Base-by-base conservation (phyloP, 345 rosid genomes). In the Barbarea vulgaris region DNA sequence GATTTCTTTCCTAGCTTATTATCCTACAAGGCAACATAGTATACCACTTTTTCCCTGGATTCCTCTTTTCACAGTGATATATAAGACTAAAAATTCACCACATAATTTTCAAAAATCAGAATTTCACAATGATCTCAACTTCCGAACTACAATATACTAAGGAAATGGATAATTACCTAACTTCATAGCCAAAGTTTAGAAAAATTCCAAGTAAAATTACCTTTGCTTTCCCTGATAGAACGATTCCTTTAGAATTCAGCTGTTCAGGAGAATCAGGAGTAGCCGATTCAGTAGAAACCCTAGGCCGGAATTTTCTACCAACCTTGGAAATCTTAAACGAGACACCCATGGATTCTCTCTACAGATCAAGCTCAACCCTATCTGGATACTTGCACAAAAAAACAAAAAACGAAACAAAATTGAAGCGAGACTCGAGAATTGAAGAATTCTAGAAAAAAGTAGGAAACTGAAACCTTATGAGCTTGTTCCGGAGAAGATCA, bases 271-370 rank as follows among this genome's bases (percentile, higher is more conserved):
- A 83, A 24, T 78, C 88, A 37, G 79, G 81, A 77, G 69, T 68
- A 63, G 67, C 82, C 4, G 82, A 66, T 54, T 71, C 83, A 77
- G 82, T 53, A 65, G 79, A 47, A 55, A 84, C 77, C 78, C 76
- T 89, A 1, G 93, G 86, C 33, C 70, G 81, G 79, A 83, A 91
- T 81, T 89, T 86, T 64, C 74, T 77, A 41, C 96, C 93, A 15
- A 70, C 74, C 73, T 85, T 91, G 1, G 91, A 86, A 54, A 91
- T 83, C 85, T 83, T 91, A 70, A 91, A 91, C 9, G 91, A 86
- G 70, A 91, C 79, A 71, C 89, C 96, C 97, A 60, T 70, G 14
- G 25, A 18, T 6, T 52, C 64, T 70, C 58, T 28, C 53, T 17
- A 25, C 46, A 59, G 56, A 39, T 57, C 18, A 59, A 77, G 68